Evolutionary conservation across 2,329 filamentous ascomycete species (phyloP), one percentile per base, ranked within the genome.

Genomic region (Diaporthe humulicola): DNA sequence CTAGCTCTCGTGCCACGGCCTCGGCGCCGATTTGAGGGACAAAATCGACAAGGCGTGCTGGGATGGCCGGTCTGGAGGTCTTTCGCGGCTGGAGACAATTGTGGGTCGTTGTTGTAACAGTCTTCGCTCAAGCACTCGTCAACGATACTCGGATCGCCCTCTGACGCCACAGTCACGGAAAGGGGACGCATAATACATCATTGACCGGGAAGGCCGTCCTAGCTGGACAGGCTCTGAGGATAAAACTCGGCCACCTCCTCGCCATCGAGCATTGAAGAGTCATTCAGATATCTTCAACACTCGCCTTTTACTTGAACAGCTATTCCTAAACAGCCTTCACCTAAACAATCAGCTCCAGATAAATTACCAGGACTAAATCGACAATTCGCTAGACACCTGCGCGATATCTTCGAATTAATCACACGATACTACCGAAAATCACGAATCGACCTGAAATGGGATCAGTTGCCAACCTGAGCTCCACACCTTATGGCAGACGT

Each of bases 401-500:
- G 9, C 45, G 10, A n/a, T 19, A 70, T 3, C 7, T 45, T 25
- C 28, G 12, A 48, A 17, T 22, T 38, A 19, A 17, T 28, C 6
- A 22, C 3, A 42, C 30, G 19, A 14, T 33, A 9, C 1, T 3
- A 38, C 19, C 5, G 8, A 38, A 28, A 48, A 6, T 12, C 25
- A 30, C 25, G 4, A 36, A 50, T 10, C 12, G 4, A 48, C 48
- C 50, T 45, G 38, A 36, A n/a, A 76, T 76, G 74, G 74, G 67
- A 54, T 72, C 74, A 25, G 52, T 74, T 45, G 73, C 57, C 54
- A 71, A 72, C 67, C 42, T 40, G 60, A 70, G 66, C 28, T 50
- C 70, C 15, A 61, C 45, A 1, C 67, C 66, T 2, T 76, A 73
- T 33, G 75, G 75, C 48, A 73, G 25, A 67, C 75, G 75, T 33